Base-by-base conservation (phyloP, 768 basidiomycete species). In the Tricholomella constricta region DNA sequence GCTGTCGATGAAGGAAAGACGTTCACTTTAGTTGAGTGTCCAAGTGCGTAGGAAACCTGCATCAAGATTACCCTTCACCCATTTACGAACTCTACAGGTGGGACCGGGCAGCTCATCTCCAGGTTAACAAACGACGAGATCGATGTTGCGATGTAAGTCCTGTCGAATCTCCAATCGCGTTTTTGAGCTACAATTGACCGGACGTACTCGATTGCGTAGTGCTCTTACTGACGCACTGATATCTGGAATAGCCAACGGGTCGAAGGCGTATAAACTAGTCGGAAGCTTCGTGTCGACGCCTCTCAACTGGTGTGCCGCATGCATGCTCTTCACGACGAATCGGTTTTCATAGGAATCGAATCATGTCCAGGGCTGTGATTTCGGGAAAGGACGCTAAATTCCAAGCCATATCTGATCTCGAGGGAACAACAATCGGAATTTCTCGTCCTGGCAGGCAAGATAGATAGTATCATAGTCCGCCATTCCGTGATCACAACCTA, bases 281-380 rank as follows among this genome's bases (percentile, higher is more conserved):
- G 94, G 96, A 6, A 91, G 90, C 64, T 98, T 92, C 66, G 94
- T 98, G 42, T 82, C 82, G 1, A 91, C 91, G 4, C 91, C 94
- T 2, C 73, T 98, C 37, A 88, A 91, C 73, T 98, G 93, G 94
- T 85, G 56, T 45, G 74, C 60, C 29, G 3, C 31, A 17, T 34
- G n/a, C 34, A 19, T 40, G 19, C 27, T 43, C 22, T 23, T 45
- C 10, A 27, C 35, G 17, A 34, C 11, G 14, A 31, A 3, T 23
- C 8, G 6, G 17, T 3, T 25, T 26, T 34, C 12, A 34, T 15
- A 35, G n/a, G 15, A 23, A 48, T 37, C 12, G 22, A 29, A 26
- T n/a, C n/a, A n/a, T n/a, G n/a, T n/a, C n/a, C 52, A 91, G 95
- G 95, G 96, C 93, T 1, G 91, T 98, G n/a, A 88, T 92, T 57